Conservation (phyloP, 345 rosid species). For the Citrus glauca region DNA sequence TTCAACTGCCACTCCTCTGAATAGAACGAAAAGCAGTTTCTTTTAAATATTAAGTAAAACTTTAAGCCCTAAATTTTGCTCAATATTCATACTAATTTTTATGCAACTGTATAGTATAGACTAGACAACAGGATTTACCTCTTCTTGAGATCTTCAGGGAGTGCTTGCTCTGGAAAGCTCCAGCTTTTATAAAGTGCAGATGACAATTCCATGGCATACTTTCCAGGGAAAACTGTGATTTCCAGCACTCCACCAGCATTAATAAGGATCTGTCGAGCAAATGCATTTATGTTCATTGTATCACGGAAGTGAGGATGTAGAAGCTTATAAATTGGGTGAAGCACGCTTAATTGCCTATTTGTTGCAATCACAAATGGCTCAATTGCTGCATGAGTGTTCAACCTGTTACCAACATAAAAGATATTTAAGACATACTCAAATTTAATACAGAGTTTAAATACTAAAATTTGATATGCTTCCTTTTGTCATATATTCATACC, state of each 20-base stretch:
- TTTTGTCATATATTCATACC: constrained; percentile 38
- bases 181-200: constrained; percentile 49
- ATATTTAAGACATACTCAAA: neutral
- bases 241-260: constrained; percentile 65
- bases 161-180: constrained; percentile 63
- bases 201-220: constrained; percentile 66
- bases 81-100: neutral
- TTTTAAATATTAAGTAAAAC: neutral
- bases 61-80: neutral
- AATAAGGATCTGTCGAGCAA: constrained; percentile 52
- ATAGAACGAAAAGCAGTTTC: constrained; percentile 2
- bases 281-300: constrained; percentile 74
- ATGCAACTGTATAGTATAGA: neutral
- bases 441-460: neutral
- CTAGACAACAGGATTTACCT: constrained; percentile 33
- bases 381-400: constrained; percentile 63
- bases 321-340: constrained; percentile 77
- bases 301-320: constrained; percentile 79
- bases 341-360: constrained; percentile 67
- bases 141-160: constrained; percentile 71
- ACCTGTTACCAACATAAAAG: constrained; percentile 32
- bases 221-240: constrained; percentile 53
- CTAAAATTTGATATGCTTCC: neutral
- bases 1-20: constrained; percentile 68
- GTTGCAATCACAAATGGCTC: constrained; percentile 79